These are phyloP conservation scores for Sporothrix protearum DNA, from an alignment of 2,329 filamentous ascomycete species.

Conservation along the genomic window DNA sequence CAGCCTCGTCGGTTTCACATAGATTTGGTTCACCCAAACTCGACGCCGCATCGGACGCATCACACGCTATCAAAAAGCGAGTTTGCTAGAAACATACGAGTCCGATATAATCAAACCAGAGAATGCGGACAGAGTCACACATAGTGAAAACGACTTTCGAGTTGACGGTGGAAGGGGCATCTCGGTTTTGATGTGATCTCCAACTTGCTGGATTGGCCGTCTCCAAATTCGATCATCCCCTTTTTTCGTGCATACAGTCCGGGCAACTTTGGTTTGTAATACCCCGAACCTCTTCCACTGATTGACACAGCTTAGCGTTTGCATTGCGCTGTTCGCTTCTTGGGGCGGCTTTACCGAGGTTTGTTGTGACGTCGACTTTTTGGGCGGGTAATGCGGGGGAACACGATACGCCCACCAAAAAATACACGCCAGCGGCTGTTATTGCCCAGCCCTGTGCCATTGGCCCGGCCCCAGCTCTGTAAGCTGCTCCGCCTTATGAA, in stretches of 20 bases:
- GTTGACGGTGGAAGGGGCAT: neutral
- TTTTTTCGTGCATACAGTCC: neutral
- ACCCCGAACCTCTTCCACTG: neutral
- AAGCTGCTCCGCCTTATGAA: neutral
- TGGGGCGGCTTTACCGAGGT: conserved; percentile 7
- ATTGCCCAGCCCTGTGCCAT: neutral
- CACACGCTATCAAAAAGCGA: neutral
- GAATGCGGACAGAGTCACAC: neutral
- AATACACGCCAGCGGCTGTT: neutral
- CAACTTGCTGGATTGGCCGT: neutral
- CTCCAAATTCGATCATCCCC: neutral
- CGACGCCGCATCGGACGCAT: neutral
- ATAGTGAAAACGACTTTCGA: neutral
- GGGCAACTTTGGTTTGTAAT: neutral
- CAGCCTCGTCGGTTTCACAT: conserved; percentile 7
- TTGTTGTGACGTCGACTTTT: neutral
- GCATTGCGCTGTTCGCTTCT: neutral
- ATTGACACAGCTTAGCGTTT: neutral
- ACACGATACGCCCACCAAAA: neutral
- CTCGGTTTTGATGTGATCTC: neutral
- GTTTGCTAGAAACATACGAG: too few species aligned
- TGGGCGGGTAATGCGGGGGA: conserved; percentile 9
- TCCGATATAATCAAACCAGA: neutral
- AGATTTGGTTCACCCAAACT: neutral
- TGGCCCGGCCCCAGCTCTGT: neutral